Evolutionary conservation across 1,284 basidiomycete species (phyloP).

Genomic region (Tremellales sp.): DNA sequence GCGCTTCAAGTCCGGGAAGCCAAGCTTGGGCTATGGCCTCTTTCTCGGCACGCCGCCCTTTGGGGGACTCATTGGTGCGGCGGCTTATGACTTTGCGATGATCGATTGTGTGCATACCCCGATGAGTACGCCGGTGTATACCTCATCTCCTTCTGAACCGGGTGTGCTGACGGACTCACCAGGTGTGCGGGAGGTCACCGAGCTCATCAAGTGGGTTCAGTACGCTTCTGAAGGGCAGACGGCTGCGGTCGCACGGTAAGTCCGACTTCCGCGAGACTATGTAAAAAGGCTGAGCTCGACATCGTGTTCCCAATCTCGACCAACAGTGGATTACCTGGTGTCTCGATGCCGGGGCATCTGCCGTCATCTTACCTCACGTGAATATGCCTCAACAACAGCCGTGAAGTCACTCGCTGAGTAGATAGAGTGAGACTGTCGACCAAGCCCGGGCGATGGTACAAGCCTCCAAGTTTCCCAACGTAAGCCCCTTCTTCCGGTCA

Average conservation of each 20-base stretch:
- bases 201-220: conserved; percentile 19
- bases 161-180: neutral
- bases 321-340: conserved; percentile 24
- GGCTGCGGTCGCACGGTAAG: conserved; percentile 17
- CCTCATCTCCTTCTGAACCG: conserved; percentile 6
- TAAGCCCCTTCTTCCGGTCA: conserved; percentile 10
- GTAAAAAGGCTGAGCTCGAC: neutral
- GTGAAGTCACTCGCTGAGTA: too few relatives aligned
- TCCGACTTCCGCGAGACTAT: neutral
- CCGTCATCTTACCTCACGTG: conserved; percentile 25
- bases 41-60: conserved; percentile 4
- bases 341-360: conserved; percentile 27
- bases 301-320: conserved; percentile 20
- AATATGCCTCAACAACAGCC: conserved; percentile 1
- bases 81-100: conserved; percentile 15
- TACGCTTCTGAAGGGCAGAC: conserved; percentile 17
- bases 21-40: neutral
- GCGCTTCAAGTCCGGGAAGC: conserved; percentile 10
- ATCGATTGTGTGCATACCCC: conserved; percentile 30
- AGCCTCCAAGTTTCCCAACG: conserved; percentile 15
- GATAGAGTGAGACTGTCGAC: conserved; percentile 21
- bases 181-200: conserved; percentile 7
- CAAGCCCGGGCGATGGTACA: conserved; percentile 18
- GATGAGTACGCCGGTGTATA: conserved; percentile 11
- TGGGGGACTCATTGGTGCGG: conserved; percentile 11